phyloP scores from a whole-genome alignment of 2,329 filamentous ascomycete genomes.

The Stachybotrys chartarum region DNA sequence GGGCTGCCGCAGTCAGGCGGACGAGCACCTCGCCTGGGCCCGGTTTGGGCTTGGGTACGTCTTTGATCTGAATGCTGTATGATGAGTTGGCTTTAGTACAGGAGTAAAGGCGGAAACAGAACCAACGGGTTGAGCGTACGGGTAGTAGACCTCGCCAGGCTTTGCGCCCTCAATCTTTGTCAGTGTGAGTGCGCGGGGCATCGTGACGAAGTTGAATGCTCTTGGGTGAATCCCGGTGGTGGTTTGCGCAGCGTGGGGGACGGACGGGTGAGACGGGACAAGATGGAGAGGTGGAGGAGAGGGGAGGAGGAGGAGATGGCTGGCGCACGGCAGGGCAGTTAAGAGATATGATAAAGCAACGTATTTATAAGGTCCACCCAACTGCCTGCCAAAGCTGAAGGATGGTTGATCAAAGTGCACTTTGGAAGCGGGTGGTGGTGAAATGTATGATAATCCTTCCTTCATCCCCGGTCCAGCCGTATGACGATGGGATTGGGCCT shows the following conservation, averaged over 20 bases:
- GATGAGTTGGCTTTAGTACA: slow-evolving; percentile 4
- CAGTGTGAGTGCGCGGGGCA: slow-evolving; percentile 54
- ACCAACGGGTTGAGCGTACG: slow-evolving; percentile 35
- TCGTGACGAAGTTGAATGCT: slow-evolving; percentile 14
- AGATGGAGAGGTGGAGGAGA: too few species aligned
- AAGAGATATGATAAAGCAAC: too few species aligned
- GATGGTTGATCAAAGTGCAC: background rate
- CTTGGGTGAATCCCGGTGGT: background rate
- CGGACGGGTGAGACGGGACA: background rate
- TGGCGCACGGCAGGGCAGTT: too few species aligned
- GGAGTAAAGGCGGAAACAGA: background rate
- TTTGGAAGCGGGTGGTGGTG: background rate
- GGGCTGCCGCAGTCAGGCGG: slow-evolving; percentile 67
- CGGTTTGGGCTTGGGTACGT: slow-evolving; percentile 55
- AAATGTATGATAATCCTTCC: background rate
- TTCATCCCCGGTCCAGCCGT: background rate
- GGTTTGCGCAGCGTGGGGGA: background rate
- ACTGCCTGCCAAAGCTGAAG: background rate
- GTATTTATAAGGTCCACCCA: background rate
- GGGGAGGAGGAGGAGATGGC: too few species aligned
- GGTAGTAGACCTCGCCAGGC: slow-evolving; percentile 83
- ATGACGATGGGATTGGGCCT: background rate
- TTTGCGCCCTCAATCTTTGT: slow-evolving; percentile 62
- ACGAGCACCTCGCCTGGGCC: slow-evolving; percentile 65
- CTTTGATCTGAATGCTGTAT: slow-evolving; percentile 49